A percentile compares a stretch with the other conserved stretches of the same genome.
Conservation (phyloP, 1,284 basidiomycete species). For the Pyrrhoderma noxium region DNA sequence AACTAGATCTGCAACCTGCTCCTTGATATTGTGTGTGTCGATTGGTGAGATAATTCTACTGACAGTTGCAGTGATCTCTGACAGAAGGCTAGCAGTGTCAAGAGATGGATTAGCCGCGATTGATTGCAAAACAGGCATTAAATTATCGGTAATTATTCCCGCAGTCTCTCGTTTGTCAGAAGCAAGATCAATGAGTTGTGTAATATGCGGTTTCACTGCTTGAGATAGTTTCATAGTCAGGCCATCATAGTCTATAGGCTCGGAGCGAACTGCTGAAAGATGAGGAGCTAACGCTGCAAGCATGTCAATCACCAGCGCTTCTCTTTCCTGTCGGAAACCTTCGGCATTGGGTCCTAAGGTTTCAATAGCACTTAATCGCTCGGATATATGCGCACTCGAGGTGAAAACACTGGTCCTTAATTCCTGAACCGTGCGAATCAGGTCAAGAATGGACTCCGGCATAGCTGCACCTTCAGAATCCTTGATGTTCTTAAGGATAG, state of each 20-base stretch:
- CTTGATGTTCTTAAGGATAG: slow-evolving; percentile 30
- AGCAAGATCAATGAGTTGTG: slow-evolving; percentile 77
- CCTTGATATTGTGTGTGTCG: slow-evolving; percentile 77
- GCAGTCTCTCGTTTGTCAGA: slow-evolving; percentile 83
- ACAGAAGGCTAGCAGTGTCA: slow-evolving; percentile 49
- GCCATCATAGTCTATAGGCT: slow-evolving; percentile 68
- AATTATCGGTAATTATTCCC: slow-evolving; percentile 65
- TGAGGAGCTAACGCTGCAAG: slow-evolving; percentile 53
- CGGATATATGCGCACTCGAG: slow-evolving; percentile 10
- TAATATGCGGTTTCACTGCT: slow-evolving; percentile 80
- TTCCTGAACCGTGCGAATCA: slow-evolving; percentile 10
- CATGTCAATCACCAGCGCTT: slow-evolving; percentile 51
- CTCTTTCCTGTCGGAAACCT: slow-evolving; percentile 34
- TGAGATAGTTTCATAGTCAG: slow-evolving; percentile 67
- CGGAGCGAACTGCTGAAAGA: slow-evolving; percentile 48
- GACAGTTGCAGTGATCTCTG: slow-evolving; percentile 57
- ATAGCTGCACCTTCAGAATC: slow-evolving; percentile 1
- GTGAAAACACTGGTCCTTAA: slow-evolving; percentile 9
- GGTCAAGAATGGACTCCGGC: slow-evolving; percentile 7
- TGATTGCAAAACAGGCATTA: slow-evolving; percentile 56
- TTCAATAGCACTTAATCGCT: slow-evolving; percentile 26
- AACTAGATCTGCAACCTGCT: slow-evolving; percentile 77
- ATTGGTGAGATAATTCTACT: slow-evolving; percentile 63
- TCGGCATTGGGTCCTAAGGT: neutral
- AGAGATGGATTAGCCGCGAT: slow-evolving; percentile 34